Conservation (phyloP, 345 rosid species). For the Brassica incana region DNA sequence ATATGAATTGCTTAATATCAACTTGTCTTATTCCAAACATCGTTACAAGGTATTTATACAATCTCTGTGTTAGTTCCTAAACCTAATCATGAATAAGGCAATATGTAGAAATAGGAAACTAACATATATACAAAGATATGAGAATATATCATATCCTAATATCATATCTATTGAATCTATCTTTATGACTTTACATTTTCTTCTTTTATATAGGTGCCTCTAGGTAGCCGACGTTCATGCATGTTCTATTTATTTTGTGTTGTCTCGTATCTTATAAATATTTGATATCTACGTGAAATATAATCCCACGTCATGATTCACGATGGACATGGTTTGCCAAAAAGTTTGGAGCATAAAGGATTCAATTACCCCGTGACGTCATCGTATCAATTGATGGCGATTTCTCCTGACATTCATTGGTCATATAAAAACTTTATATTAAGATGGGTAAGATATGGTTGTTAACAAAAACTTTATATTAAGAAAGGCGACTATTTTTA, state of each 20-base stretch:
- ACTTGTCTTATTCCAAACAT: no score
- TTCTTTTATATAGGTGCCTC: constrained; percentile 19
- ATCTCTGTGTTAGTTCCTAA: no score
- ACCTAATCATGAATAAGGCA: no score
- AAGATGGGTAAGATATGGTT: neutral
- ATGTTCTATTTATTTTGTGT: constrained; percentile 14
- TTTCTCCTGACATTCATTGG: neutral
- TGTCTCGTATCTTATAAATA: constrained; percentile 1
- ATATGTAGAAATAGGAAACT: no score
- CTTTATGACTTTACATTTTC: no score
- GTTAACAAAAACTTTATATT: neutral
- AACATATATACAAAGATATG: no score
- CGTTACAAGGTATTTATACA: no score
- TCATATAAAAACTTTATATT: neutral
- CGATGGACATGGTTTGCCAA: constrained; percentile 36
- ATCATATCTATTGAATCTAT: no score
- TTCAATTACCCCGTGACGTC: constrained; percentile 26
- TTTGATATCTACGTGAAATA: constrained; percentile 25
- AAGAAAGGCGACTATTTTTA: neutral
- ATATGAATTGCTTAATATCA: no score
- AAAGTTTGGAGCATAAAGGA: constrained; percentile 34
- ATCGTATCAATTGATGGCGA: neutral
- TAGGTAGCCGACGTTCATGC: constrained; percentile 41
- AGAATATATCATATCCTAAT: no score
- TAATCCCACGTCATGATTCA: constrained; percentile 31